These are phyloP conservation scores for Phyllostachys edulis DNA, from an alignment of 176 grass and related monocot species.

Conservation along the genomic window DNA sequence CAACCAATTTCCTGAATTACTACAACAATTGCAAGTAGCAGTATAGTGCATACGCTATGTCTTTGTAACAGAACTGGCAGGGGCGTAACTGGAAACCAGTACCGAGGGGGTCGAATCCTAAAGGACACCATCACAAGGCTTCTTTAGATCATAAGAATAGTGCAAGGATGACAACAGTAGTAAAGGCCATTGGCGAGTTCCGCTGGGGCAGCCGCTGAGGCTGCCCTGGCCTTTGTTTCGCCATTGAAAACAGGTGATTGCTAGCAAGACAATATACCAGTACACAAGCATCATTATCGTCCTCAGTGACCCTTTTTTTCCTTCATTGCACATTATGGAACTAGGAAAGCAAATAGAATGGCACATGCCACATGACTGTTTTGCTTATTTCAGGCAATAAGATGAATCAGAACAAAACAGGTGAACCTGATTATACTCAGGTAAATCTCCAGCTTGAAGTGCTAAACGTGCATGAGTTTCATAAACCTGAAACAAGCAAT, in stretches of 20 bases:
- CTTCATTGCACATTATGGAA: background rate
- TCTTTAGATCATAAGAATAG: background rate
- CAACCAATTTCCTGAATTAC: background rate
- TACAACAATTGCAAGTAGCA: background rate
- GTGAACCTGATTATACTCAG: constrained; percentile 91
- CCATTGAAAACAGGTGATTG: background rate
- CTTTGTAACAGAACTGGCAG: background rate
- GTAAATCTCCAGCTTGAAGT: constrained; percentile 77
- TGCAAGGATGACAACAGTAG: background rate
- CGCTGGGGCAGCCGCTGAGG: background rate
- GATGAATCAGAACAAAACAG: constrained; percentile 20
- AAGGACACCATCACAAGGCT: background rate
- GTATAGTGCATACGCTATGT: background rate
- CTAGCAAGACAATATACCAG: background rate
- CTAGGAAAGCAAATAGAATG: constrained; percentile 1
- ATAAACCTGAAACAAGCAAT: constrained; percentile 67
- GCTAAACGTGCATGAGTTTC: constrained; percentile 92
- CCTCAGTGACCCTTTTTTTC: background rate
- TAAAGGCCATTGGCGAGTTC: background rate
- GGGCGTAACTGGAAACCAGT: background rate
- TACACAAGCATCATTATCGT: background rate
- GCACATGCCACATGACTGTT: background rate
- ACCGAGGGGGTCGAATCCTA: background rate
- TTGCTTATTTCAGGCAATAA: constrained; percentile 7
- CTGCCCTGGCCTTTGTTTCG: background rate